A percentile compares a stretch with the other conserved stretches of the same genome.
phyloP scores from a whole-genome alignment of 2,329 filamentous ascomycete species.

The Talaromyces sp. region DNA sequence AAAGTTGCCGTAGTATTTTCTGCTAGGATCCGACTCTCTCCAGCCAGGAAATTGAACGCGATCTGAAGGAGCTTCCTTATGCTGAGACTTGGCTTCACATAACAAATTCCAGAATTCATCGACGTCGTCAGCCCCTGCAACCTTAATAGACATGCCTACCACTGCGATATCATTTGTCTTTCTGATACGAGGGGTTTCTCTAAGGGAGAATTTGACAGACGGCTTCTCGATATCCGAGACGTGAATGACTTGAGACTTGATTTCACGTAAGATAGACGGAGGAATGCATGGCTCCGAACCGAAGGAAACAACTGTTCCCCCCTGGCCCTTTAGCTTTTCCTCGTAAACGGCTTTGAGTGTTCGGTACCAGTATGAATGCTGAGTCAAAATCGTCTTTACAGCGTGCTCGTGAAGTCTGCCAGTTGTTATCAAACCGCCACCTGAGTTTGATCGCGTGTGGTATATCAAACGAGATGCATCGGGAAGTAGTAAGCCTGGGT shows the following conservation, averaged over 20 bases:
- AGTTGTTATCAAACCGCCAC: slow-evolving; percentile 13
- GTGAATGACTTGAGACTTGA: slow-evolving; percentile 13
- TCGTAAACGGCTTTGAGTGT: slow-evolving; percentile 19
- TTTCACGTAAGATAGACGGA: slow-evolving; percentile 21
- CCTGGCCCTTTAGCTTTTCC: slow-evolving; percentile 4
- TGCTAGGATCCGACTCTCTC: slow-evolving; percentile 13
- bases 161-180: slow-evolving; percentile 24
- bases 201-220: neutral
- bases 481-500: slow-evolving; percentile 27
- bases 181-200: neutral
- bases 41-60: slow-evolving; percentile 12
- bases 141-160: slow-evolving; percentile 26
- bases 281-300: slow-evolving; percentile 34
- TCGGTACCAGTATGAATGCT: slow-evolving; percentile 30
- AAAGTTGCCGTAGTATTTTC: slow-evolving; percentile 14
- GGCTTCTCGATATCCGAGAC: neutral
- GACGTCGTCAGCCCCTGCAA: slow-evolving; percentile 23
- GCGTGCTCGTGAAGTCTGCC: slow-evolving; percentile 25
- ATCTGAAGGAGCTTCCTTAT: slow-evolving; percentile 11
- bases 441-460: slow-evolving; percentile 18
- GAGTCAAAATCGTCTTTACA: slow-evolving; percentile 27
- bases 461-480: slow-evolving; percentile 22
- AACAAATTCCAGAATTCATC: slow-evolving; percentile 30
- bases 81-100: slow-evolving; percentile 14
- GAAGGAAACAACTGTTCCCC: slow-evolving; percentile 25